Evolutionary conservation across 2,329 filamentous ascomycete species (phyloP).

Genomic region (Teratosphaeria zuluensis): DNA sequence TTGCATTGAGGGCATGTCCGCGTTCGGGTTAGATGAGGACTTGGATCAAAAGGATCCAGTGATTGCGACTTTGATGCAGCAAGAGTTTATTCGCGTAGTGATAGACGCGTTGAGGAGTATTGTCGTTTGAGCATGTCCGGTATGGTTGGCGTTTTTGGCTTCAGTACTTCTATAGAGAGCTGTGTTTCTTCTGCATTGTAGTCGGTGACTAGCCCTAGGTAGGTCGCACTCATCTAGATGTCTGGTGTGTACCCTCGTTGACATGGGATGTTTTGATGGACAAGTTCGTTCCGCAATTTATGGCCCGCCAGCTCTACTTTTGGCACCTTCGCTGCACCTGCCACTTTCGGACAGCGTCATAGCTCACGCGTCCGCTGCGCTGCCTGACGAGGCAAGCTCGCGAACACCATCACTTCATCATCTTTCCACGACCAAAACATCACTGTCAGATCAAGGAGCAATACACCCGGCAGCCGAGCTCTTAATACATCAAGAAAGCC

Average conservation of each 20-base stretch:
- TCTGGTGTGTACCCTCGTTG: no score
- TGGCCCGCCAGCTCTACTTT: no score
- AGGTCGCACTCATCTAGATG: no score
- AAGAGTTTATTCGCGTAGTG: neutral
- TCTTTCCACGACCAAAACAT: neutral
- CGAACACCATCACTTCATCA: neutral
- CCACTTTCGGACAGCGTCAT: neutral
- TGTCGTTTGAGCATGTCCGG: neutral
- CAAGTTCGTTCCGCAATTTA: no score
- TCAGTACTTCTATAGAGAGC: no score
- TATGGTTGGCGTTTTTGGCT: no score
- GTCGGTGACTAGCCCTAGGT: no score
- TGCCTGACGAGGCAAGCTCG: neutral
- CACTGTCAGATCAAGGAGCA: neutral
- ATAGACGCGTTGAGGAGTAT: neutral
- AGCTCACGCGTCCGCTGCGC: neutral
- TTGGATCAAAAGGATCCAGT: neutral
- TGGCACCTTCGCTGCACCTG: no score
- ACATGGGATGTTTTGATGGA: no score
- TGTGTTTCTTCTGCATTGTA: no score
- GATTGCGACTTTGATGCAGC: neutral
- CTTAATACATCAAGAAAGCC: neutral
- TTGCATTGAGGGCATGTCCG: neutral
- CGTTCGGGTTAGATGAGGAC: neutral
- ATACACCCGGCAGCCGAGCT: neutral